These are phyloP conservation scores for Zygosaccharomyces siamensis DNA, from an alignment of 805 yeast species.

Conservation along the genomic window DNA sequence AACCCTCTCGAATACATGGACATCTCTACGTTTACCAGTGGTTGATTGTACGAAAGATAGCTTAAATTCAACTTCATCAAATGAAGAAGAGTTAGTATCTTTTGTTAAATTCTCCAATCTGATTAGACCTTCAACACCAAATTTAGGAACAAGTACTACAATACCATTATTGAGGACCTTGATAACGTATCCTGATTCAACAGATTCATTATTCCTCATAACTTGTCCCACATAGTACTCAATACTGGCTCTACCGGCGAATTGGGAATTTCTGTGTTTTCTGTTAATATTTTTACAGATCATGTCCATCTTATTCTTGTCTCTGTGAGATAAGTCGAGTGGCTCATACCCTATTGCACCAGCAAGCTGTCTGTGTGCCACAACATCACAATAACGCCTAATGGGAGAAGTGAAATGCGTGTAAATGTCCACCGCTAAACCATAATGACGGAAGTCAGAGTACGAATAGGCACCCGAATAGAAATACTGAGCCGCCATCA, in stretches of 20 bases:
- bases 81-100: constrained; percentile 56
- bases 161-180: constrained; percentile 92
- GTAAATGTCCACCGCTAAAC: constrained; percentile 93
- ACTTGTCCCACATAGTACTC: constrained; percentile 98
- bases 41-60: constrained; percentile 51
- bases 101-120: constrained; percentile 69
- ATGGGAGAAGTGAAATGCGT: constrained; percentile 99
- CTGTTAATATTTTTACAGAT: constrained; percentile 85
- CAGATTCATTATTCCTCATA: constrained; percentile 74
- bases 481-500: constrained; percentile 99
- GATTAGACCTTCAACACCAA: constrained; percentile 92
- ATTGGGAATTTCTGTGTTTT: constrained; percentile 96
- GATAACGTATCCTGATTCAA: constrained; percentile 85
- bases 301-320: constrained; percentile 82
- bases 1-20: constrained; percentile 80
- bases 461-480: constrained; percentile 85
- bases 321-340: constrained; percentile 75
- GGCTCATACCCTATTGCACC: constrained; percentile 96
- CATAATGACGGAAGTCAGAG: constrained; percentile 92
- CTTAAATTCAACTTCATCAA: constrained; percentile 73
- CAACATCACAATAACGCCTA: constrained; percentile 95
- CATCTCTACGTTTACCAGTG: constrained; percentile 42
- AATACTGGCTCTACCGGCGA: constrained; percentile 97
- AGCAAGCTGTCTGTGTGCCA: constrained; percentile 95
- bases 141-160: constrained; percentile 89